phyloP scores from a whole-genome alignment of 495 filamentous ascomycete species.

The Rostrohypoxylon terebratum region DNA sequence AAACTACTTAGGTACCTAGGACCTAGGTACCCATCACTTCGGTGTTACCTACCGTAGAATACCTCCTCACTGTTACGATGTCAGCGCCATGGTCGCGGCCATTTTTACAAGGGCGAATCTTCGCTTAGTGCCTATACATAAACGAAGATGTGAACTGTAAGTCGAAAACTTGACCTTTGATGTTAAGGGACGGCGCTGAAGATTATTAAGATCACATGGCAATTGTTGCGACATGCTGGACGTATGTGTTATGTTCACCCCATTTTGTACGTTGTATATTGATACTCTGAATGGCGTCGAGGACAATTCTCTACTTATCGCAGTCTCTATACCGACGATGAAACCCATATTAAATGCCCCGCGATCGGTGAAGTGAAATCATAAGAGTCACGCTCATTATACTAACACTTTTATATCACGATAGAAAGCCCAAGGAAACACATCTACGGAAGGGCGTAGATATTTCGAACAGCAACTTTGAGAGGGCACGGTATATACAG shows the following conservation, averaged over 20 bases:
- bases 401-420: background rate
- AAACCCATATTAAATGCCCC: background rate
- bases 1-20: too few species aligned
- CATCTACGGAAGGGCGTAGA: background rate
- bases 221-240: slow-evolving; percentile 1
- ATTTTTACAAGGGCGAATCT: background rate
- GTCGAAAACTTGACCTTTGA: background rate
- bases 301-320: background rate
- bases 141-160: background rate
- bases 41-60: background rate
- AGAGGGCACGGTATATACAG: too few species aligned
- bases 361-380: background rate
- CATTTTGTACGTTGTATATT: background rate
- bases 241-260: background rate
- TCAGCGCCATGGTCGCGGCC: background rate
- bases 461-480: background rate
- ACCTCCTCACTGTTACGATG: background rate
- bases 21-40: too few species aligned
- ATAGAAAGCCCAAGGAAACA: background rate
- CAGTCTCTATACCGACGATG: background rate
- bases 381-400: background rate
- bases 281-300: background rate
- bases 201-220: slow-evolving; percentile 9
- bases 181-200: background rate
- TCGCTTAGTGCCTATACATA: background rate